Evolutionary conservation across 495 filamentous ascomycete genomes (phyloP).

Genomic region (Mycothermus thermophilus): DNA sequence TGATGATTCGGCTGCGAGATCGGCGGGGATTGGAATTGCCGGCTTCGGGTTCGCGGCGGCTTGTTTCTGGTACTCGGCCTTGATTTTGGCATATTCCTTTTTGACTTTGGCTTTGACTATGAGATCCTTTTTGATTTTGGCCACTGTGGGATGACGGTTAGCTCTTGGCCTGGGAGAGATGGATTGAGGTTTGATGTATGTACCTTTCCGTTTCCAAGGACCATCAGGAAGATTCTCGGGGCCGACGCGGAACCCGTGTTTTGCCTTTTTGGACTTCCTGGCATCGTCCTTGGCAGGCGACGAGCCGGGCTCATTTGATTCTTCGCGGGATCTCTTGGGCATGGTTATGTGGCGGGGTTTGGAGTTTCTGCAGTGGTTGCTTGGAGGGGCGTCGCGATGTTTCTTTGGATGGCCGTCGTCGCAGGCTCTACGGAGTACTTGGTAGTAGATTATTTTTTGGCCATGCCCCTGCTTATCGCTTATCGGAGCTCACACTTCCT

Average conservation of each 20-base stretch:
- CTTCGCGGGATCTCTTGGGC: constrained; percentile 50
- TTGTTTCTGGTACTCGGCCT: constrained; percentile 30
- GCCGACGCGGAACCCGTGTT: constrained; percentile 54
- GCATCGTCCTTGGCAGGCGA: constrained; percentile 10
- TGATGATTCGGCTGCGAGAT: constrained; percentile 1
- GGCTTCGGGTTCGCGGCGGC: constrained; percentile 7
- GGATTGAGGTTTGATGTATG: too few species aligned
- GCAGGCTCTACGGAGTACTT: too few species aligned
- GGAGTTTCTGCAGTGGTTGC: neutral
- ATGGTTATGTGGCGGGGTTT: constrained; percentile 29
- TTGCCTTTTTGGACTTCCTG: constrained; percentile 30
- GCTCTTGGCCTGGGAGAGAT: too few species aligned
- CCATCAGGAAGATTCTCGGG: constrained; percentile 91
- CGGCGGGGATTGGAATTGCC: constrained; percentile 6
- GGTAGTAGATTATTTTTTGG: neutral
- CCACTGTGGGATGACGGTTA: constrained; percentile 37
- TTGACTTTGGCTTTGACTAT: constrained; percentile 92
- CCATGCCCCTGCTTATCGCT: too few species aligned
- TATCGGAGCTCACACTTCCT: too few species aligned
- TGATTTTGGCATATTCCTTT: constrained; percentile 82
- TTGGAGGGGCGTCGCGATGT: too few species aligned
- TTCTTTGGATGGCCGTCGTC: neutral
- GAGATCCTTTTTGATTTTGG: constrained; percentile 82
- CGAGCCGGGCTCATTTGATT: constrained; percentile 15
- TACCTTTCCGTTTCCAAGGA: constrained; percentile 82